Conservation (phyloP, 768 basidiomycete genomes). For the Steccherinum ochraceum region DNA sequence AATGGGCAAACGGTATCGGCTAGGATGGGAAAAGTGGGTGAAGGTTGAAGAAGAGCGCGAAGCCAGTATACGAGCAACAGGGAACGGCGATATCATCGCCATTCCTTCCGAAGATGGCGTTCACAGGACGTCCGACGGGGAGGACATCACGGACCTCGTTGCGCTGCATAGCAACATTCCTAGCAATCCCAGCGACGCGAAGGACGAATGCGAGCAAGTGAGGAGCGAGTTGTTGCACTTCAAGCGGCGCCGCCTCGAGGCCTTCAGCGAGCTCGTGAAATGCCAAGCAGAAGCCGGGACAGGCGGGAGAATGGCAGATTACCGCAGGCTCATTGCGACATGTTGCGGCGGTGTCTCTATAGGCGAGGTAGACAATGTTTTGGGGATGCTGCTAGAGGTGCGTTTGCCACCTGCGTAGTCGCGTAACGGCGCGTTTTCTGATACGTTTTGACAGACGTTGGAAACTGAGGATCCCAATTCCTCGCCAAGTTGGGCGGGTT, state of each 20-base stretch:
- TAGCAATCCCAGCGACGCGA: conserved; percentile 47
- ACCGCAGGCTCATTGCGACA: conserved; percentile 81
- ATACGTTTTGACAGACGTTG: conserved; percentile 46
- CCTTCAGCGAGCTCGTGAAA: conserved; percentile 70
- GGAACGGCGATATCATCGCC: conserved; percentile 45
- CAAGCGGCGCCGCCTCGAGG: conserved; percentile 59
- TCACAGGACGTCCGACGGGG: conserved; percentile 25
- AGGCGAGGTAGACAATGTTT: conserved; percentile 82
- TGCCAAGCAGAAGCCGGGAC: conserved; percentile 91
- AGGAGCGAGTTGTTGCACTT: conserved; percentile 61
- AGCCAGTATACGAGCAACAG: conserved; percentile 54
- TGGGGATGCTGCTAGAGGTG: conserved; percentile 83
- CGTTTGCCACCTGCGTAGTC: conserved; percentile 19
- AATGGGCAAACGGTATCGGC: conserved; percentile 75
- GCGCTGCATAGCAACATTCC: conserved; percentile 53
- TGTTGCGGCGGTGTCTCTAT: conserved; percentile 85
- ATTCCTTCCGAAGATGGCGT: conserved; percentile 30
- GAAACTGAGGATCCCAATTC: conserved; percentile 78
- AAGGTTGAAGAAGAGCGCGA: conserved; percentile 81
- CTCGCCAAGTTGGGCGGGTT: conserved; percentile 36
- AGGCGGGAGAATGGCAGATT: conserved; percentile 82
- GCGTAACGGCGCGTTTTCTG: too few species aligned
- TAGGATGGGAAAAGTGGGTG: conserved; percentile 93
- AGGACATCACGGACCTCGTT: conserved; percentile 46
- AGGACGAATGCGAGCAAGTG: conserved; percentile 49